Percentiles rank a stretch among this genome's conserved stretches.
phyloP scores from a whole-genome alignment of 2,329 filamentous ascomycete species.

The Sphaerulina vaccinii region DNA sequence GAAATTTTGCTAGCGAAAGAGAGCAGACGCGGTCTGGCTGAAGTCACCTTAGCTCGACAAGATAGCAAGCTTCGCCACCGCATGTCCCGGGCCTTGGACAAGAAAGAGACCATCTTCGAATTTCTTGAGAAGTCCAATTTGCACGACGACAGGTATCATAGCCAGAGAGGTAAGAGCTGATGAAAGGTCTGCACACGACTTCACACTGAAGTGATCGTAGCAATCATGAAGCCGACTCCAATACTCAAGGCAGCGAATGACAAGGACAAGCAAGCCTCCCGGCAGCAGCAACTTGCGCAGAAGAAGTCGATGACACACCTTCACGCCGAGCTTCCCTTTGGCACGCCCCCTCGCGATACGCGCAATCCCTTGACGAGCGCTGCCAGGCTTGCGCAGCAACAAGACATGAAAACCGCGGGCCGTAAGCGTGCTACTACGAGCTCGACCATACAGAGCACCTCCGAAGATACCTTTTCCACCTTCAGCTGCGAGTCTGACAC shows the following conservation, averaged over 20 bases:
- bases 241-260: constrained; percentile 38
- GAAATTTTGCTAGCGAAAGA: constrained; percentile 45
- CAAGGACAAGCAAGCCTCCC: constrained; percentile 42
- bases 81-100: constrained; percentile 19
- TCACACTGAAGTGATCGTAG: constrained; percentile 27
- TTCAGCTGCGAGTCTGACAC: constrained; percentile 38
- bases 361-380: constrained; percentile 28
- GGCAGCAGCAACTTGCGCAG: constrained; percentile 39
- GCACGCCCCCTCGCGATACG: constrained; percentile 34
- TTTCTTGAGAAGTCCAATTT: constrained; percentile 33
- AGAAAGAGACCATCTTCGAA: constrained; percentile 37
- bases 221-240: constrained; percentile 31
- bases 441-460: constrained; percentile 22
- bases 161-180: constrained; percentile 33
- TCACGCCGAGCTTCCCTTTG: constrained; percentile 36
- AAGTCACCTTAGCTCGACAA: constrained; percentile 44
- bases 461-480: constrained; percentile 35
- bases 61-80: constrained; percentile 39
- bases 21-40: constrained; percentile 42
- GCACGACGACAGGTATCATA: constrained; percentile 29
- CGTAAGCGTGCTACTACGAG: constrained; percentile 19
- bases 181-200: neutral
- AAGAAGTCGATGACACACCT: constrained; percentile 35
- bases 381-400: constrained; percentile 24
- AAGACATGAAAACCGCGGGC: constrained; percentile 10